phyloP scores from a whole-genome alignment of 2,329 filamentous ascomycete species.

The Colletotrichum eleusines region DNA sequence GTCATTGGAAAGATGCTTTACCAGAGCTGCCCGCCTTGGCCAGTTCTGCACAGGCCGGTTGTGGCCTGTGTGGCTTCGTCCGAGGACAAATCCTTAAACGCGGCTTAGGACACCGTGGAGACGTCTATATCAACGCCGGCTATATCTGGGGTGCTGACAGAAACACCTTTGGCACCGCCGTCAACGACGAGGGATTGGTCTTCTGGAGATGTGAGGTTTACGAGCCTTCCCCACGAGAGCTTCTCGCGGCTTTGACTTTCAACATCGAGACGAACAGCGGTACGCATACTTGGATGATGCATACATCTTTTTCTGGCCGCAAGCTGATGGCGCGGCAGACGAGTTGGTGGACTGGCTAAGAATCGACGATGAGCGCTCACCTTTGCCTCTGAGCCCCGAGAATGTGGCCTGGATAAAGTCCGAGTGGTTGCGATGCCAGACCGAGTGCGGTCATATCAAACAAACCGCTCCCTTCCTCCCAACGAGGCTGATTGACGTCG shows the following conservation, averaged over 20 bases:
- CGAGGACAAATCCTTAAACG: background rate
- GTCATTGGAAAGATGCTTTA: background rate
- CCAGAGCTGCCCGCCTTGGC: background rate
- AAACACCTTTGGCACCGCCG: background rate
- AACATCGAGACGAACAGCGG: background rate
- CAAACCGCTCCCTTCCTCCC: background rate
- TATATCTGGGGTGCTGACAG: constrained; percentile 14
- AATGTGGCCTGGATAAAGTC: constrained; percentile 6
- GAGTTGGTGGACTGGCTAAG: background rate
- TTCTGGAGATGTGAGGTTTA: constrained; percentile 24
- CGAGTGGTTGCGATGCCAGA: background rate
- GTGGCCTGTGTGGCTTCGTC: constrained; percentile 1
- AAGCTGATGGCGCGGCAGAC: background rate
- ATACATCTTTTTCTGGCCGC: rapidly evolving
- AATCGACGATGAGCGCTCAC: background rate
- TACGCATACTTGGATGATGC: background rate
- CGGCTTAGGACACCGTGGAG: background rate
- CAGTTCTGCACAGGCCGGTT: background rate
- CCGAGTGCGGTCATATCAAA: constrained; percentile 1
- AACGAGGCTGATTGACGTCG: constrained; percentile 12
- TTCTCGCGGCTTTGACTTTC: background rate
- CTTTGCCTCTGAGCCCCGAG: background rate
- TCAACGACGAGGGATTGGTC: background rate
- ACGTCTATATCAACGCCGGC: background rate
- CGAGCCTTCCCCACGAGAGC: background rate